Conservation (phyloP, 192 early-diverging fungal species). For the Funneliformis geosporum region DNA sequence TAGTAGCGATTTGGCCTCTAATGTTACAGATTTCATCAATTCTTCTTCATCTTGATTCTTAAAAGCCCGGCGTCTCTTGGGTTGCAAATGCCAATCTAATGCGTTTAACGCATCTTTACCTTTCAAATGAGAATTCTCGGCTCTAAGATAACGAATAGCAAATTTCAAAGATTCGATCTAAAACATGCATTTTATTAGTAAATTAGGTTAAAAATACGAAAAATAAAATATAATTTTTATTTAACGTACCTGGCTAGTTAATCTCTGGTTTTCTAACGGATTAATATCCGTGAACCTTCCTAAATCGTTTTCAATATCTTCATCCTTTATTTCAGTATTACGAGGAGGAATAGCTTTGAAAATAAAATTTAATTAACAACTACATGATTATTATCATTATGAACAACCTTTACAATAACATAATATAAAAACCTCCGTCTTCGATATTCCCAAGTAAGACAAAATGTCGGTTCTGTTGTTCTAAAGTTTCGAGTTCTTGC, state of each 20-base stretch:
- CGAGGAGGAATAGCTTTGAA: not conserved
- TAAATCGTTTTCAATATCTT: not conserved
- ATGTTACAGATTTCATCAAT: conserved; percentile 43
- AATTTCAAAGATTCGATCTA: conserved; percentile 73
- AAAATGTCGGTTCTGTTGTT: conserved; percentile 63
- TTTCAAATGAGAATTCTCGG: conserved; percentile 83
- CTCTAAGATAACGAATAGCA: conserved; percentile 72
- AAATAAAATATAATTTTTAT: not conserved
- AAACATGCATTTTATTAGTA: conserved; percentile 29
- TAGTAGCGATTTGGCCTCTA: conserved; percentile 51
- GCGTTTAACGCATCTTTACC: conserved; percentile 52
- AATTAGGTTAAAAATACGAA: not conserved
- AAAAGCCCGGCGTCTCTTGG: not conserved
- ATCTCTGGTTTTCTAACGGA: not conserved
- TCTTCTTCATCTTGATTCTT: conserved; percentile 20
- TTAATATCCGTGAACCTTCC: not conserved
- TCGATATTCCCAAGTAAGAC: conserved; percentile 47
- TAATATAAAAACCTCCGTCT: conserved; percentile 25
- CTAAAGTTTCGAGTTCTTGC: conserved; percentile 66
- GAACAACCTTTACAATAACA: not conserved
- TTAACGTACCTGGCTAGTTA: conserved; percentile 25
- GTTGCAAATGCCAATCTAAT: conserved; percentile 35
- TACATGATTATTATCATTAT: not conserved
- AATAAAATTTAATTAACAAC: not conserved
- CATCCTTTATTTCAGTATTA: not conserved